phyloP scores from a whole-genome alignment of 257 asterid genomes.

The Nyctanthes arbortristis region DNA sequence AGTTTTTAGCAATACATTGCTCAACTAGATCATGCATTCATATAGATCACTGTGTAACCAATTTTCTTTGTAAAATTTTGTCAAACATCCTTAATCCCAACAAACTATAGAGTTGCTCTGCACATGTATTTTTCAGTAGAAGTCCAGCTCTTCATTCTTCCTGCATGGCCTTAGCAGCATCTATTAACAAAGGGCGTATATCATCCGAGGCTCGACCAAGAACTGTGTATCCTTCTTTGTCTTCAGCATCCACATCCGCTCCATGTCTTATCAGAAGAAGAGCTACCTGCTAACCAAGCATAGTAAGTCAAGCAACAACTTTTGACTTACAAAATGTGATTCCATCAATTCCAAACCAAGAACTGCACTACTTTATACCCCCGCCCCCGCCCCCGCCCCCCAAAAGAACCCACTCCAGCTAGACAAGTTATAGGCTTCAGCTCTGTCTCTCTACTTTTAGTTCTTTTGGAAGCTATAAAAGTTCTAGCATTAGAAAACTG shows the following conservation, averaged over 20 bases:
- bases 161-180: slow-evolving; percentile 88
- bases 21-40: neutral
- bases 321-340: neutral
- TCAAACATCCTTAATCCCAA: neutral
- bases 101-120: neutral
- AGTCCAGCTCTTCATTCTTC: slow-evolving; percentile 51
- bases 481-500: too few relatives aligned
- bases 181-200: slow-evolving; percentile 64
- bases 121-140: neutral
- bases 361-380: neutral
- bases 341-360: neutral
- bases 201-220: slow-evolving; percentile 80
- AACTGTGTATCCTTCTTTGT: slow-evolving; percentile 90
- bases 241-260: slow-evolving; percentile 81
- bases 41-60: neutral
- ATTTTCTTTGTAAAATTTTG: neutral
- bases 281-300: slow-evolving; percentile 61
- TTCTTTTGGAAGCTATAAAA: too few relatives aligned
- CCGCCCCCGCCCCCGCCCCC: neutral
- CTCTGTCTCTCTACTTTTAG: neutral
- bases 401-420: neutral
- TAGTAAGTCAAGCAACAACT: neutral
- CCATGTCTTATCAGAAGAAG: slow-evolving; percentile 93
- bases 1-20: neutral
- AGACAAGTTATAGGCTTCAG: neutral